Base-by-base conservation (phyloP, 768 basidiomycete genomes). In the Tulasnella calospora region DNA sequence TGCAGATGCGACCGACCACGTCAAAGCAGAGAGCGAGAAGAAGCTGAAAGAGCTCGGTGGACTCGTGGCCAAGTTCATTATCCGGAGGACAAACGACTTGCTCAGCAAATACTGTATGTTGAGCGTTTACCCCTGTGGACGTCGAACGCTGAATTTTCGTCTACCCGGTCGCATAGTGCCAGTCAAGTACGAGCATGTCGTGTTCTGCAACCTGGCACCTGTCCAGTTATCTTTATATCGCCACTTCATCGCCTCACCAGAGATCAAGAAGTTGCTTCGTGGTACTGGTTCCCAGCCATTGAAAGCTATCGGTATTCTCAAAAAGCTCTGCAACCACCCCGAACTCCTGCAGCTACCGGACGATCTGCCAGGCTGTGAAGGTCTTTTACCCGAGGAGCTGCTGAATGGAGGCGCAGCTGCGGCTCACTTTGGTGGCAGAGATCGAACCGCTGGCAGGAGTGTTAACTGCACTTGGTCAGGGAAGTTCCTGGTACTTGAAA, bases 181-280 rank as follows among this genome's bases (percentile, higher is more conserved):
- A 12, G 95, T 99, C 85, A 99, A 99, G 84, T 99, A 99, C 85
- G 98, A 99, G 83, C 95, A 98, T 79, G 93, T 98, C 79, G 96
- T 98, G 0, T 98, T 98, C 85, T 98, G 96, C 83, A 88, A 89
- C 57, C 88, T 94, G 5, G 95, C 94, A 2, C 87, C 91, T 21
- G 91, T 98, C 81, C 96, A 98, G 81, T 85, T 94, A 19, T 86
- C 93, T 9, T 86, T 98, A 2, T 98, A 98, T 83, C 91, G 91
- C 71, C 87, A 94, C 40, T 98, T 98, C 83, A 96, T 97, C 80
- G 92, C 91, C 3, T 97, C 95, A 1, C 94, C 95, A 9, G 95
- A 95, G 82, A 97, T 97, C 81, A 94, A 94, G 82, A 92, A 94
- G 19, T 86, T 98, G 0, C 88, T 98, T 3, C 92, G 95, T 15